phyloP scores from a whole-genome alignment of 768 basidiomycete genomes.

The Pisolithus tinctorius region DNA sequence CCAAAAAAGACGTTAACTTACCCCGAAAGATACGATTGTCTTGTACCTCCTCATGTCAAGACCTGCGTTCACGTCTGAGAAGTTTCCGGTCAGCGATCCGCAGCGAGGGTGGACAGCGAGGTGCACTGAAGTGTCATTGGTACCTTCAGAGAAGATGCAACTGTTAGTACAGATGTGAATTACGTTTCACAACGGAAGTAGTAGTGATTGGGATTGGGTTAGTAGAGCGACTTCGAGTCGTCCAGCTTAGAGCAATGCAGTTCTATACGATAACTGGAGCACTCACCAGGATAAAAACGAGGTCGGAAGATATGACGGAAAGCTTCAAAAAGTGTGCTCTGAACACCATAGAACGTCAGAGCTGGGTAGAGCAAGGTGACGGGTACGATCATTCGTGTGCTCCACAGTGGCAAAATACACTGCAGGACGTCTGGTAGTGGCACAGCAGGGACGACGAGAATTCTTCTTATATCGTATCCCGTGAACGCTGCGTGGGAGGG shows the following conservation, averaged over 20 bases:
- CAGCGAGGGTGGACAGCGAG: constrained; percentile 44
- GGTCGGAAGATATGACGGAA: constrained; percentile 3
- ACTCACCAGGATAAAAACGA: constrained; percentile 9
- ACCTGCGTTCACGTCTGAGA: constrained; percentile 45
- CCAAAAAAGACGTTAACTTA: constrained; percentile 14
- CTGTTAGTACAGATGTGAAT: constrained; percentile 8
- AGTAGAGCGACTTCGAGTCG: no score
- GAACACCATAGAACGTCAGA: constrained; percentile 15
- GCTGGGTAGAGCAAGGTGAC: constrained; percentile 15
- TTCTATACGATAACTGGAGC: background rate
- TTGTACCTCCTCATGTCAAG: constrained; percentile 30
- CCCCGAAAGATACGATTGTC: constrained; percentile 50
- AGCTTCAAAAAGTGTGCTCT: constrained; percentile 6
- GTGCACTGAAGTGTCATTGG: constrained; percentile 21
- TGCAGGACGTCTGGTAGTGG: background rate
- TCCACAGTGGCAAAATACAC: background rate
- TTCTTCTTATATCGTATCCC: no score
- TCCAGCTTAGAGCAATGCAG: no score
- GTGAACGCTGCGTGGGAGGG: no score
- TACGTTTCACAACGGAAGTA: background rate
- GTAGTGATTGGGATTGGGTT: no score
- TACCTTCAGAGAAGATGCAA: constrained; percentile 5
- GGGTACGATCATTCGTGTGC: constrained; percentile 17
- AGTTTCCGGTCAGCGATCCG: constrained; percentile 32
- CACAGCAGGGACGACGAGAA: no score